Conservation (phyloP, 306 rosid species). For the Dalbergia cultrata region DNA sequence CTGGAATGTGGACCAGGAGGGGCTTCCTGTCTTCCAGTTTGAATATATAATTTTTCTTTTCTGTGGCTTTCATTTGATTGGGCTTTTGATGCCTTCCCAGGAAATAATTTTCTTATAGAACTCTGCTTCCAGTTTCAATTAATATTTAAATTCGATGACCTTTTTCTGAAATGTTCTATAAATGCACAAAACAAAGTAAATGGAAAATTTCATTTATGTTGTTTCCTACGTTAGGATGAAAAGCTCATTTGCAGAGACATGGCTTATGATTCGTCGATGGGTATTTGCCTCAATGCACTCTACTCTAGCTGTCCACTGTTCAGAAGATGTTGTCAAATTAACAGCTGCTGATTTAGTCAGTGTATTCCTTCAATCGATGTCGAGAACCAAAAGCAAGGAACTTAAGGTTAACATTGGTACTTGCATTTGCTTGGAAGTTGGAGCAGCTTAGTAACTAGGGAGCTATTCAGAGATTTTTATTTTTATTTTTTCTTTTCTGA, state of each 20-base stretch:
- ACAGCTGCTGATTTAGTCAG: constrained; percentile 81
- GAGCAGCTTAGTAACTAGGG: constrained; percentile 43
- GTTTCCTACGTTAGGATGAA: constrained; percentile 42
- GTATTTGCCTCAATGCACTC: constrained; percentile 80
- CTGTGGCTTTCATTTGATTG: constrained; percentile 7
- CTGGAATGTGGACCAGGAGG: constrained; percentile 78
- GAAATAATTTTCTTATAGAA: constrained; percentile 39
- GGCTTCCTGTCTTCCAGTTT: constrained; percentile 92
- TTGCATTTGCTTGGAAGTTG: constrained; percentile 45
- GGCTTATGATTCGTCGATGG: constrained; percentile 80
- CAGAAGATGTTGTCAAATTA: constrained; percentile 74
- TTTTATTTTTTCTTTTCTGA: constrained; percentile 25
- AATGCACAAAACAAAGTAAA: constrained; percentile 9
- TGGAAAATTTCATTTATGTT: constrained; percentile 20
- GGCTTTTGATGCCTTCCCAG: not conserved
- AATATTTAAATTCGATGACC: constrained; percentile 22
- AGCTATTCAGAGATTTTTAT: constrained; percentile 33
- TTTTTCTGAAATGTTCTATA: not conserved
- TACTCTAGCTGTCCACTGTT: constrained; percentile 76
- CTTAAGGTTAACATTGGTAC: constrained; percentile 77
- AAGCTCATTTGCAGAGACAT: constrained; percentile 67
- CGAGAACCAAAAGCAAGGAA: constrained; percentile 85
- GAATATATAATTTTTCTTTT: constrained; percentile 25
- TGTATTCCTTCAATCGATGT: constrained; percentile 65
- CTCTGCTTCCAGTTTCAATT: constrained; percentile 37